Evolutionary conservation across 371 early-diverging fungal genomes (phyloP), one percentile per base, ranked within the genome.

Genomic region (Ordospora colligata): DNA sequence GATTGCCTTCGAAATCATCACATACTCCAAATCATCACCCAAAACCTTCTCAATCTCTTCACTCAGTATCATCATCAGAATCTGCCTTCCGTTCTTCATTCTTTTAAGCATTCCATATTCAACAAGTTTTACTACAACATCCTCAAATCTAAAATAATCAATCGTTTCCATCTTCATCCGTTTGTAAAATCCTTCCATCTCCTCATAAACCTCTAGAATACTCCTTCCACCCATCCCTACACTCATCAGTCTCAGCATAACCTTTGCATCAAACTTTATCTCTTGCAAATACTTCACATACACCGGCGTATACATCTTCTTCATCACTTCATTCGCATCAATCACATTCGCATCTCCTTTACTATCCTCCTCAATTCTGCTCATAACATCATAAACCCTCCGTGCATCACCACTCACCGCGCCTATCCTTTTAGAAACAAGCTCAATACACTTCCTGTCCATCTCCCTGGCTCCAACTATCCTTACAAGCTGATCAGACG

Each of bases 391-490:
- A 67, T 94, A 84, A 0, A 92, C 93, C 14, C 94, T 88, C 44
- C 98, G 88, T 22, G 95, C 95, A 86, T 97, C 98, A 1, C 97
- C 97, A 53, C 91, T 91, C 5, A 96, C 91, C 0, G 92, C 89
- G 67, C 92, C 90, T 2, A 96, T 92, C 83, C 93, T 93, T 47
- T 93, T 89, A 1, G 96, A 91, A 25, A 92, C 91, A 11, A 96
- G 42, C 22, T 80, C 45, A 65, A 65, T 67, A 40, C 37, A 25
- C 21, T 21, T 7, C 49, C 46, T 27, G 14, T 72, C 23, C 32
- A 42, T 47, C 5, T 62, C 49, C 25, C 17, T 47, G 14, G 43
- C 68, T 42, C 52, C 43, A 9, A 80, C 32, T 12, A 84, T 76
- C 12, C 43, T 40, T 23, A 67, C 14, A 47, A 77, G 52, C 52